Evolutionary conservation across 2,329 filamentous ascomycete species (phyloP).

Genomic region (Dryadomyces quercivorus): DNA sequence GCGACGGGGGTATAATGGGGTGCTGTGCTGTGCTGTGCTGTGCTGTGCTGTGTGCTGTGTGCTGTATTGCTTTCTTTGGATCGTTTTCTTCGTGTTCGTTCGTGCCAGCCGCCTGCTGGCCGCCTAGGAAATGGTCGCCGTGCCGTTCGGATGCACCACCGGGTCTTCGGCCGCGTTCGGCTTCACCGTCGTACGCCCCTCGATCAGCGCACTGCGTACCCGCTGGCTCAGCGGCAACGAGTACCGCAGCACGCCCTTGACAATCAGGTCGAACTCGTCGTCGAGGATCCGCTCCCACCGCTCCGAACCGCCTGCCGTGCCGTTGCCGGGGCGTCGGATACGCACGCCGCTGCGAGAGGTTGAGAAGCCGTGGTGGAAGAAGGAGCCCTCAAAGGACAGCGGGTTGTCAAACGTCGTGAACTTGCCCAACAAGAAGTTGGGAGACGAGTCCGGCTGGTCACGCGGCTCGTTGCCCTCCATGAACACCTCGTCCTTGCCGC

Average conservation of each 20-base stretch:
- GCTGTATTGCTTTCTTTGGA: neutral
- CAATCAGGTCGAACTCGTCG: slow-evolving; percentile 85
- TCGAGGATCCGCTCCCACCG: slow-evolving; percentile 86
- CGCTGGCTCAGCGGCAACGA: slow-evolving; percentile 49
- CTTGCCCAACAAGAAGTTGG: slow-evolving; percentile 85
- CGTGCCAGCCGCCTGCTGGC: neutral
- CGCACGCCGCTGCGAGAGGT: slow-evolving; percentile 74
- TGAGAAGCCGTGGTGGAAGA: slow-evolving; percentile 62
- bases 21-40: neutral
- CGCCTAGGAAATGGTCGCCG: slow-evolving; percentile 13
- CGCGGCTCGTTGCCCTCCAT: slow-evolving; percentile 21
- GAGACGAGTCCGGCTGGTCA: slow-evolving; percentile 53
- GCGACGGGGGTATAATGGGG: slow-evolving; percentile 1
- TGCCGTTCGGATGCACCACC: slow-evolving; percentile 24
- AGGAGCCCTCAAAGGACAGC: slow-evolving; percentile 78
- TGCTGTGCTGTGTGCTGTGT: neutral
- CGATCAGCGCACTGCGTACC: slow-evolving; percentile 46
- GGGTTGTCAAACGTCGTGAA: slow-evolving; percentile 81
- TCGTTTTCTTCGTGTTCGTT: neutral
- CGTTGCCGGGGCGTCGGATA: slow-evolving; percentile 72
- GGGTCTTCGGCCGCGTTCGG: slow-evolving; percentile 50
- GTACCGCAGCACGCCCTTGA: slow-evolving; percentile 85
- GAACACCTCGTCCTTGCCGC: neutral
- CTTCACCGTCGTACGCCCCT: slow-evolving; percentile 46
- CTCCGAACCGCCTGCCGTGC: slow-evolving; percentile 71